Conservation (phyloP, 768 basidiomycete species). For the Phylloporus sp. region DNA sequence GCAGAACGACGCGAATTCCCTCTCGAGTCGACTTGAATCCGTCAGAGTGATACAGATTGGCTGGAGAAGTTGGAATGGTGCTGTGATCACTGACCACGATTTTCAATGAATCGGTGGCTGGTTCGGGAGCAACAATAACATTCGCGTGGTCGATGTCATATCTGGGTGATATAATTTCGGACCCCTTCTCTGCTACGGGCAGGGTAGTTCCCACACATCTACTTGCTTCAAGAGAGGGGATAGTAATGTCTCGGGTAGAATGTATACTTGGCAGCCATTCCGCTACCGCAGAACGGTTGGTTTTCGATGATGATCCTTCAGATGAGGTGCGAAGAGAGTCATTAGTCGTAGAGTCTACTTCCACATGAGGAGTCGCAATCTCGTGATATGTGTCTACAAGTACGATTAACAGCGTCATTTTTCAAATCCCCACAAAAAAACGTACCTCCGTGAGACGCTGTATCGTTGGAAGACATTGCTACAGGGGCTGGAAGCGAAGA, state of each 20-base stretch:
- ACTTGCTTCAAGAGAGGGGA: constrained; percentile 5
- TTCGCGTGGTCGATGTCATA: constrained; percentile 9
- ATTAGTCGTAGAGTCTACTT: constrained; percentile 3
- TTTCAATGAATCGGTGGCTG: constrained; percentile 14
- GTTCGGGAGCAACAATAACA: constrained; percentile 7
- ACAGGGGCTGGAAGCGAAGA: constrained; percentile 9
- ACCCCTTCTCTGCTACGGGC: constrained; percentile 14
- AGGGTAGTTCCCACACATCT: constrained; percentile 10
- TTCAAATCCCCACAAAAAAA: neutral
- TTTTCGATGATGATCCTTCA: constrained; percentile 7
- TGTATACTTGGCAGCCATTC: constrained; percentile 4
- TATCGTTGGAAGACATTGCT: constrained; percentile 5
- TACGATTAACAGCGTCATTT: constrained; percentile 8
- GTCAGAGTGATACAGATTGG: constrained; percentile 11
- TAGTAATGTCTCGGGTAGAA: constrained; percentile 8
- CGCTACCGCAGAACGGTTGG: constrained; percentile 1
- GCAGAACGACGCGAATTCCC: constrained; percentile 59
- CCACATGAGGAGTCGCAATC: constrained; percentile 11
- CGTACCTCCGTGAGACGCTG: constrained; percentile 16
- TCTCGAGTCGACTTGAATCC: constrained; percentile 46
- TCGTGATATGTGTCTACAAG: constrained; percentile 13
- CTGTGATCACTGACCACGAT: constrained; percentile 31
- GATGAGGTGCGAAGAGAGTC: constrained; percentile 3
- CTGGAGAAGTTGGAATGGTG: constrained; percentile 7
- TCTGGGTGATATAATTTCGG: constrained; percentile 7